Base-by-base conservation (phyloP, 352 stramenopile genomes). In the Phytopythium montanum region DNA sequence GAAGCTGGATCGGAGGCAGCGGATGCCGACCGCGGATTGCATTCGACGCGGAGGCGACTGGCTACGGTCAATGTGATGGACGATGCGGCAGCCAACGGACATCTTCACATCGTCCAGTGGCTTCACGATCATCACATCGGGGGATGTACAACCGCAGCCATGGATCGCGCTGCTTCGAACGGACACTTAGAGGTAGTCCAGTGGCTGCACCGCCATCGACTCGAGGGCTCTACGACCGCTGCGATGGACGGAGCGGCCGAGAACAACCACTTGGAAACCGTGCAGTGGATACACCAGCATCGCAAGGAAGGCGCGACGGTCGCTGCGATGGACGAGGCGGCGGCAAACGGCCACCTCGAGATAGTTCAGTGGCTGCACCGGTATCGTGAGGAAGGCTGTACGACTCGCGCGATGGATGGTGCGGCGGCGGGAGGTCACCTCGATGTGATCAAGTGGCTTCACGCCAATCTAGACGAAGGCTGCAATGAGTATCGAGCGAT, bases 391-490 rank as follows among this genome's bases (percentile, higher is more conserved):
- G 72, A 76, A n/a, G n/a, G n/a, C n/a, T n/a, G n/a, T n/a, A n/a
- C n/a, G n/a, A n/a, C n/a, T n/a, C n/a, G n/a, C n/a, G 72, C 72
- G 29, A 81, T 78, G 66, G 62, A 78, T 59, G 60, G 61, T 9
- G 72, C 72, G 13, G 69, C 72, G 50, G 61, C 59, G 9, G 59
- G 58, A 0, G 66, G 66, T 4, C 69, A 81, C 67, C 73, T 79
- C 19, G 42, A 75, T 26, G 61, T 76, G 23, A n/a, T 81, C 13
- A 44, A 68, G 49, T 81, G 68, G 55, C 52, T 78, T 26, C 66
- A 64, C 9, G n/a, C 39, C 6, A 62, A 66, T 10, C 14, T 28
- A 29, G 36, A 2, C 2, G 42, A 53, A 26, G 54, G 41, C 31
- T 60, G 54, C 28, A 45, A 41, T n/a, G n/a, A n/a, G 2, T 16